Base-by-base conservation (phyloP, 2,329 filamentous ascomycete genomes). In the Leptosphaerulina australis region DNA sequence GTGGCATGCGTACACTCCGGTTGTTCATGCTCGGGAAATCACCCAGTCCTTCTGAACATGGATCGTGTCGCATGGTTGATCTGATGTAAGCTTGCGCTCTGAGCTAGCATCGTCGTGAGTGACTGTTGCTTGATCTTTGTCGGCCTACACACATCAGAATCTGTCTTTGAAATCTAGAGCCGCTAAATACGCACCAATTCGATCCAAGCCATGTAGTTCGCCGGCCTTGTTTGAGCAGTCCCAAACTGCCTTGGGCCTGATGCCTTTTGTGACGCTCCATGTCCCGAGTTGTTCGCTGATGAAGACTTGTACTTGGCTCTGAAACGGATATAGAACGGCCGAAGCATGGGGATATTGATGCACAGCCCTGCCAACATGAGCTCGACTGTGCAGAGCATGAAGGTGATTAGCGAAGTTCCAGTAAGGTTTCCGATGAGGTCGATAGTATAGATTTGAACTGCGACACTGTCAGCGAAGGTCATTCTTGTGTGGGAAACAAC, bases 281-380 rank as follows among this genome's bases (percentile, higher is more conserved):
- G 33, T 7, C 39, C 44, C 3, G 50, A 48, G 10, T 22, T 24
- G 14, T 12, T 12, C 15, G 21, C 17, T 4, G 50, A 56, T 1
- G 48, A 34, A 2, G 39, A 43, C 48, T 62, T 63, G 50, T 62
- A 62, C 24, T 56, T 59, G 2, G 50, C 24, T n/a, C 60, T 58
- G 44, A 52, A 53, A 9, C 50, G 56, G 21, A 62, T 49, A 35
- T 62, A 63, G 38, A 62, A 63, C 2, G 60, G 60, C 2, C 58
- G 58, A 8, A 63, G 47, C 60, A 62, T 60, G 12, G 60, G 60
- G 14, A 63, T 63, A 43, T 63, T 63, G 46, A 62, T 60, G 37
- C 58, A 63, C 4, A 63, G 50, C 24, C 58, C 56, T 8, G 60
- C 58, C 14, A 63, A 31, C 60, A 63, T 62, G 33, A 63, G 52